Base-by-base conservation (phyloP, 2,329 filamentous ascomycete genomes). In the Fusarium gaditjirri region DNA sequence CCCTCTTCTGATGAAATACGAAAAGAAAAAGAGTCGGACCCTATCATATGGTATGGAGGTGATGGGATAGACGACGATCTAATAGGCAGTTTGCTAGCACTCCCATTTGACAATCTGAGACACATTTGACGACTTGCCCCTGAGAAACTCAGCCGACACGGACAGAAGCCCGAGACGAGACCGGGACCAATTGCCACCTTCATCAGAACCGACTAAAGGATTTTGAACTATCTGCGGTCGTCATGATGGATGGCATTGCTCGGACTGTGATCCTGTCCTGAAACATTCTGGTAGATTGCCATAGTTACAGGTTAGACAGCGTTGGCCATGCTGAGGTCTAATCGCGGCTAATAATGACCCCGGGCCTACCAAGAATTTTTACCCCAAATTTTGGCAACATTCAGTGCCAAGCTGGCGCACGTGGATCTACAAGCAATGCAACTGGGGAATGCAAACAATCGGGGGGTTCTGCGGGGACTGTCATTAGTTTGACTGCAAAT, bases 41-140 rank as follows among this genome's bases (percentile, higher is more conserved):
- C 39, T 14, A n/a, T 44, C 4, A 19, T 54, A 2, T 54, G 10
- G 7, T 19, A 5, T 31, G 8, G 12, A 1, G 23, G 42, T 1
- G 16, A 33, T 11, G 33, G 12, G 1, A 29, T 43, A 1, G 19
- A 27, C 2, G 39, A 38, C 8, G 46, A 55, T 35, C 31, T 65
- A 7, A 9, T 64, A 2, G 21, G 52, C 14, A 46, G 21, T 13
- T 25, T 65, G 14, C 13, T 56, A 5, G 29, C 46, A 8, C 25
- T 65, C 4, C 47, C 59, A 1, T 65, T 65, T 35, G 59, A 65
- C 16, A 25, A 17, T 31, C 6, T 65, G 14, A 55, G 61, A n/a
- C 59, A 46, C 5, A 55, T 64, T 6, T 64, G 27, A 46, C 4
- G 23, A 2, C 10, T 17, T 16, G 2, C 16, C 16, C 16, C 9